These are phyloP conservation scores for Anisodus acutangulus DNA, from an alignment of 257 asterid species.

Conservation along the genomic window DNA sequence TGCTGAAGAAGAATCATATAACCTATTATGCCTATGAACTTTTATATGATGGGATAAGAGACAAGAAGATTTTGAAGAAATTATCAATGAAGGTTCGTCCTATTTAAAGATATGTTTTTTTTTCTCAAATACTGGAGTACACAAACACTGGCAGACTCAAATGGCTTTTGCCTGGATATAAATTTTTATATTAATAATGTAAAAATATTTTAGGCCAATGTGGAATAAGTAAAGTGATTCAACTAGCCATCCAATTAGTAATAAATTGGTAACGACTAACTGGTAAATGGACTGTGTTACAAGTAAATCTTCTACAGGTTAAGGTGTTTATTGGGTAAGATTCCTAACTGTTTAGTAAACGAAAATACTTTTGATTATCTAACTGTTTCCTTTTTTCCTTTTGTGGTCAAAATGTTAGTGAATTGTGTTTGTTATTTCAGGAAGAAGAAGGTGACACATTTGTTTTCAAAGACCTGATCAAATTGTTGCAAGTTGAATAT, in stretches of 20 bases:
- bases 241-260: background rate
- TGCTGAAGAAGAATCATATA: slow-evolving; percentile 72
- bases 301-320: background rate
- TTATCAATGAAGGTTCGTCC: slow-evolving; percentile 35
- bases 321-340: background rate
- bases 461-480: background rate
- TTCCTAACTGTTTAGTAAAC: background rate
- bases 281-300: background rate
- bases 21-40: slow-evolving; percentile 74
- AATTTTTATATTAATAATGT: background rate
- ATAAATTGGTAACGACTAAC: background rate
- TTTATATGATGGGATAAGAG: slow-evolving; percentile 74
- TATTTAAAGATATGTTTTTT: slow-evolving; percentile 23
- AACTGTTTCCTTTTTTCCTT: background rate
- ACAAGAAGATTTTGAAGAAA: slow-evolving; percentile 64
- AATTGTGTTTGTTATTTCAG: background rate
- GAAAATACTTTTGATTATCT: background rate
- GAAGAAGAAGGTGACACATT: background rate
- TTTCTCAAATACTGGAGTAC: slow-evolving; percentile 24
- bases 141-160: background rate
- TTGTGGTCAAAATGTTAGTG: background rate
- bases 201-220: background rate
- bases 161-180: background rate
- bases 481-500: background rate
- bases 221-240: slow-evolving; percentile 6